phyloP scores from a whole-genome alignment of 129 eudicot species.

The Pseudognaphalium luteoalbum region DNA sequence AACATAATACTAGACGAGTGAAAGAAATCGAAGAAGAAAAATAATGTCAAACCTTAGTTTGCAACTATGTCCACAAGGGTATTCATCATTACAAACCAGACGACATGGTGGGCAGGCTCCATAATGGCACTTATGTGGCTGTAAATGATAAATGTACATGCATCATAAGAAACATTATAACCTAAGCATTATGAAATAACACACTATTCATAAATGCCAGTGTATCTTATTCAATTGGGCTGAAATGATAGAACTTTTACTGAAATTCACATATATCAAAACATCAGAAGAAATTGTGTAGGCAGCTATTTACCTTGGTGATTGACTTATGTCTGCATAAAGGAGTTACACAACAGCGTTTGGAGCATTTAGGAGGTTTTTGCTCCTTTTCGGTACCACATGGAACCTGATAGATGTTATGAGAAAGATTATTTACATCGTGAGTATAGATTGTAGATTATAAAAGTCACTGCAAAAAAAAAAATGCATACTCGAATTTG shows the following conservation, averaged over 20 bases:
- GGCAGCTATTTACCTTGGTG: slow-evolving; percentile 53
- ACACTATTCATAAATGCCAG: neutral
- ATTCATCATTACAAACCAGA: slow-evolving; percentile 69
- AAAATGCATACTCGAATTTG: neutral
- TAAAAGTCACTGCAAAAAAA: neutral
- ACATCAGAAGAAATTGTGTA: neutral
- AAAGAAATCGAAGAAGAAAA: neutral
- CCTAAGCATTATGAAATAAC: neutral
- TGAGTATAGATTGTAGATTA: neutral
- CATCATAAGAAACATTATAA: slow-evolving; percentile 15
- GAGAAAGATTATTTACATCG: slow-evolving; percentile 15
- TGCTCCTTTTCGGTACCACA: slow-evolving; percentile 96
- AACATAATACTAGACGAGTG: slow-evolving; percentile 4
- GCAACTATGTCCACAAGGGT: slow-evolving; percentile 87
- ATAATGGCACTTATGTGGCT: slow-evolving; percentile 97
- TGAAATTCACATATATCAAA: neutral
- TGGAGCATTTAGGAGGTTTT: slow-evolving; percentile 88
- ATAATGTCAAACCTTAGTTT: slow-evolving; percentile 59
- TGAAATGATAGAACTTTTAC: neutral
- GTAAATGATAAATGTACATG: slow-evolving; percentile 21
- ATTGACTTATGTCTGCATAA: slow-evolving; percentile 72
- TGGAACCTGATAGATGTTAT: slow-evolving; percentile 63
- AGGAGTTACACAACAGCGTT: slow-evolving; percentile 63
- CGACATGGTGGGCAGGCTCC: slow-evolving; percentile 95
- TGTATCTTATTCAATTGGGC: neutral